These are phyloP conservation scores for Narthecium ossifragum DNA, from an alignment of 106 monocot species.

Conservation along the genomic window DNA sequence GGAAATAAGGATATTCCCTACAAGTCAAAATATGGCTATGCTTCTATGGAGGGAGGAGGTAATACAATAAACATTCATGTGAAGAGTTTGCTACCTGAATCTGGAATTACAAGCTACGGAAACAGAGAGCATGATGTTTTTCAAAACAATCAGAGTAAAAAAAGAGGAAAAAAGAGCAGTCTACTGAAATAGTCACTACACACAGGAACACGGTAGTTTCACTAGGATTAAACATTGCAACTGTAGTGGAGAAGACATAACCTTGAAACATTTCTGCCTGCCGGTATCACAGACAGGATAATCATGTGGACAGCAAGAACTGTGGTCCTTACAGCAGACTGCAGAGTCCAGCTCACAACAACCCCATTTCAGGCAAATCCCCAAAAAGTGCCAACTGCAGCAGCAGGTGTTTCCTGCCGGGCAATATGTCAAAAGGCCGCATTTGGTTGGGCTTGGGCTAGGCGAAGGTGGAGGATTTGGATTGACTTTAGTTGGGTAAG, in stretches of 20 bases:
- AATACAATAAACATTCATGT: not conserved
- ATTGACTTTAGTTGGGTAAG: conserved; percentile 75
- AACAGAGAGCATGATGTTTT: not conserved
- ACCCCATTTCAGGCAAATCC: conserved; percentile 81
- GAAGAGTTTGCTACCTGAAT: too few relatives aligned
- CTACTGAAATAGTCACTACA: not conserved
- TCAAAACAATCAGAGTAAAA: not conserved
- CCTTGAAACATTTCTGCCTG: conserved; percentile 69
- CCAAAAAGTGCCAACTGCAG: conserved; percentile 60
- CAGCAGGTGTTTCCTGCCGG: conserved; percentile 81
- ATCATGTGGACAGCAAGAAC: conserved; percentile 75
- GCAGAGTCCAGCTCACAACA: conserved; percentile 85
- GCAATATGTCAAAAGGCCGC: conserved; percentile 63
- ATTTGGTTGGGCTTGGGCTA: conserved; percentile 68
- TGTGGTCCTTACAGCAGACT: conserved; percentile 80
- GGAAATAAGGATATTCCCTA: not conserved
- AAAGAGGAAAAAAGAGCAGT: not conserved
- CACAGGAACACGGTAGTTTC: not conserved
- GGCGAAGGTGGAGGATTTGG: conserved; percentile 93
- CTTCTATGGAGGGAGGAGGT: not conserved
- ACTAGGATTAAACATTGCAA: not conserved
- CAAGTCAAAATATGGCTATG: not conserved
- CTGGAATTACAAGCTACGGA: not conserved
- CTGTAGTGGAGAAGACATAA: not conserved
- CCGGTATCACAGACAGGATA: conserved; percentile 72